phyloP scores from a whole-genome alignment of 768 basidiomycete species.

The Trametes cubensis region DNA sequence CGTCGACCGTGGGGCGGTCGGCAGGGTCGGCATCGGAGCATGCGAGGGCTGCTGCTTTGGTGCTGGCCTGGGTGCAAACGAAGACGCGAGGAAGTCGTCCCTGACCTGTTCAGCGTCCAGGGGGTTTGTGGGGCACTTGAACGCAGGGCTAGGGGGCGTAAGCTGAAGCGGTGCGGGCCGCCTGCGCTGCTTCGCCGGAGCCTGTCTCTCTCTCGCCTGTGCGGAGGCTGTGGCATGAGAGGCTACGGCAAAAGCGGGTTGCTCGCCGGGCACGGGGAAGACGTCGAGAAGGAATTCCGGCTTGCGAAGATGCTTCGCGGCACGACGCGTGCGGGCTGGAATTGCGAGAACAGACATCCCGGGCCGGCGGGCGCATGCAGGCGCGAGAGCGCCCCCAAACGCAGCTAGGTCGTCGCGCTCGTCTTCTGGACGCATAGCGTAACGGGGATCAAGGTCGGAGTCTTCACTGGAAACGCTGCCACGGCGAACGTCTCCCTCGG shows the following conservation, averaged over 20 bases:
- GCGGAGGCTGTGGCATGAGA: conserved; percentile 18
- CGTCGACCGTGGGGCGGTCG: conserved; percentile 5
- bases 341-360: conserved; percentile 41
- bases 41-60: conserved; percentile 3
- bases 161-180: conserved; percentile 49
- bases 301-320: conserved; percentile 42
- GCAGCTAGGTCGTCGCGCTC: conserved; percentile 39
- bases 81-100: conserved; percentile 47
- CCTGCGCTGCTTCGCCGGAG: conserved; percentile 38
- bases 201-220: conserved; percentile 15
- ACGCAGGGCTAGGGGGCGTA: conserved; percentile 34
- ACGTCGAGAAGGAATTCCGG: conserved; percentile 40
- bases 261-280: conserved; percentile 33
- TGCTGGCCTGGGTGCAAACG: conserved; percentile 42
- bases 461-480: conserved; percentile 53
- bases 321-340: conserved; percentile 38
- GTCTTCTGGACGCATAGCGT: conserved; percentile 46
- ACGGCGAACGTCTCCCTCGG: conserved; percentile 39
- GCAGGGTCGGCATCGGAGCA: background rate
- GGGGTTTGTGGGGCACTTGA: conserved; percentile 40
- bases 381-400: conserved; percentile 34
- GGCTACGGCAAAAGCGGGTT: conserved; percentile 17
- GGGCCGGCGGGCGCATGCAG: conserved; percentile 36
- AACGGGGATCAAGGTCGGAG: conserved; percentile 56
- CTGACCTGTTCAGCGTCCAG: conserved; percentile 40